phyloP scores from a whole-genome alignment of 176 grass and related monocot genomes.

The Poa pratensis region DNA sequence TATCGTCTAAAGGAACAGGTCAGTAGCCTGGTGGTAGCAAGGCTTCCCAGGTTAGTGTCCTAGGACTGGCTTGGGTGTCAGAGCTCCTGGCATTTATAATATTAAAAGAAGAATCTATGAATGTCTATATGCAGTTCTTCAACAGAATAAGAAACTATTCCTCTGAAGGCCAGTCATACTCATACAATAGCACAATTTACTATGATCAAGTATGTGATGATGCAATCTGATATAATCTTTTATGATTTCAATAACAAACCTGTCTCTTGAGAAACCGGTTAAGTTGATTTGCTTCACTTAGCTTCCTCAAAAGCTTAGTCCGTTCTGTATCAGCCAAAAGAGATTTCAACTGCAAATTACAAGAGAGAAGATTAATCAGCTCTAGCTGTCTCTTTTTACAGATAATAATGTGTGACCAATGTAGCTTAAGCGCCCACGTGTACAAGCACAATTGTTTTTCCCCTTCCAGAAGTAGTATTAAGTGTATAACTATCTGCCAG shows the following conservation, averaged over 20 bases:
- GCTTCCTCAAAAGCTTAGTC: constrained; percentile 73
- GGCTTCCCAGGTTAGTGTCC: not conserved
- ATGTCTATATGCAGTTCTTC: constrained; percentile 20
- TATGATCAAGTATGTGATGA: constrained; percentile 19
- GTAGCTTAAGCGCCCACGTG: not conserved
- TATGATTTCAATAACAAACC: constrained; percentile 49
- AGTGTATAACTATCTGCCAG: not conserved
- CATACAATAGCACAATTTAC: not conserved
- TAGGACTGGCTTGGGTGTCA: not conserved
- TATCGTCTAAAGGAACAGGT: not conserved
- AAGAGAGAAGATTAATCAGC: constrained; percentile 33
- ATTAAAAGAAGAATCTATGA: constrained; percentile 1
- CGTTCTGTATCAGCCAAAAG: constrained; percentile 83
- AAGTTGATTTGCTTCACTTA: constrained; percentile 97
- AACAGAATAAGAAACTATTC: constrained; percentile 11
- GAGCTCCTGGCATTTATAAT: constrained; percentile 10
- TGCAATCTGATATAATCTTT: not conserved
- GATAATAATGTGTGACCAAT: constrained; percentile 1
- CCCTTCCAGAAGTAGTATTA: not conserved
- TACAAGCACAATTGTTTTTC: not conserved
- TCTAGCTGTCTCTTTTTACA: not conserved
- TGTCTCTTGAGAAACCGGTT: constrained; percentile 93
- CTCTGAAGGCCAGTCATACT: constrained; percentile 15
- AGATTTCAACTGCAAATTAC: constrained; percentile 76
- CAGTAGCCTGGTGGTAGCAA: not conserved